Evolutionary conservation across 441 rosid genomes (phyloP).

Genomic region (Kokia cookei): DNA sequence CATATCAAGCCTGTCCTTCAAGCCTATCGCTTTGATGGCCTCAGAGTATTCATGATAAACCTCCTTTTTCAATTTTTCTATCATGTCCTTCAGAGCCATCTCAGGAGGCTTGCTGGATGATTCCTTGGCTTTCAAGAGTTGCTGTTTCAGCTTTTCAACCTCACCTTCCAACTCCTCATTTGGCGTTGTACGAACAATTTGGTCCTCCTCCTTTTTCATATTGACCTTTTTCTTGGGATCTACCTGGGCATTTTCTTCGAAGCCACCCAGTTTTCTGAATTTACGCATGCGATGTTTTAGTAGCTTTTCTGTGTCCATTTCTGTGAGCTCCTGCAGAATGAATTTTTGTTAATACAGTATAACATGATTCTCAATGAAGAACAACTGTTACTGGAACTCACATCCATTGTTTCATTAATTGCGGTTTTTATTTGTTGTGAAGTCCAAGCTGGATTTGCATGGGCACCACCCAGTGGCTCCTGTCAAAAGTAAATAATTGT

Average conservation of each 20-base stretch:
- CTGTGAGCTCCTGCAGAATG: conserved; percentile 48
- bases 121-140: conserved; percentile 57
- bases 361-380: not conserved
- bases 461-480: conserved; percentile 98
- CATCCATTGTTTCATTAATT: conserved; percentile 64
- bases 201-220: conserved; percentile 67
- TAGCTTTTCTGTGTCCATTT: conserved; percentile 54
- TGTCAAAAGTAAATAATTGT: conserved; percentile 17
- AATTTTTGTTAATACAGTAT: not conserved
- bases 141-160: conserved; percentile 58
- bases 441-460: conserved; percentile 76
- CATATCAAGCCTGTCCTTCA: conserved; percentile 40
- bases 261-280: conserved; percentile 68
- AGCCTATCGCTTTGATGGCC: conserved; percentile 58
- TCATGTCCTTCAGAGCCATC: conserved; percentile 50
- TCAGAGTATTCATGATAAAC: conserved; percentile 62
- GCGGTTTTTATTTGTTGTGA: conserved; percentile 72
- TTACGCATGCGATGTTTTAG: conserved; percentile 60
- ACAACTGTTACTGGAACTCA: conserved; percentile 25
- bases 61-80: conserved; percentile 61
- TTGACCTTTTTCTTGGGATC: conserved; percentile 52
- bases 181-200: conserved; percentile 21
- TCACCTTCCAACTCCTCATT: conserved; percentile 46
- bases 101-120: conserved; percentile 51
- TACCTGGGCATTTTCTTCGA: conserved; percentile 47